Base-by-base conservation (phyloP, 2,329 filamentous ascomycete species). In the Aspergillus sp. region DNA sequence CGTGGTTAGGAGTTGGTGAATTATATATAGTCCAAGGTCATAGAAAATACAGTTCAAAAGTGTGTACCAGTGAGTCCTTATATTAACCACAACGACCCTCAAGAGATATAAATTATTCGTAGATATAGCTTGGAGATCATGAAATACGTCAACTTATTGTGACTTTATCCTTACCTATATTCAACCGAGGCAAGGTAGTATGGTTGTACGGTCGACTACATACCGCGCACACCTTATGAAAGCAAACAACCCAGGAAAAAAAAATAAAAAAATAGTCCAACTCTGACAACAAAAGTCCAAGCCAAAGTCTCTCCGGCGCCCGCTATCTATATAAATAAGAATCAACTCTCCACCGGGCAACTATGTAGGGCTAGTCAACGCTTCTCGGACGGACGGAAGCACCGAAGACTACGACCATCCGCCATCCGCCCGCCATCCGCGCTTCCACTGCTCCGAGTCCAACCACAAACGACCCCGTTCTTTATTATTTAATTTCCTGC, bases 381-480 rank as follows among this genome's bases (percentile, higher is more conserved):
- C 24, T 24, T 46, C 45, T 64, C 64, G 63, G 63, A 59, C 63
- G 61, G 63, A 60, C 62, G 64, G 62, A 66, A 65, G 62, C 52
- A 39, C 41, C 46, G 9, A 31, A 31, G 6, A 27, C 44, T 19
- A 53, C 33, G 3, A 21, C 21, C 19, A n/a, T 7, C 35, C 39
- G n/a, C 47, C 40, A 2, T 19, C 21, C 40, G 24, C 35, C 40
- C 23, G 44, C 47, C 14, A 35, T 43, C 53, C 19, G 35, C 24
- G 35, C 33, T 47, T 52, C 51, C 56, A 56, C 48, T 48, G 48
- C n/a, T 46, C 58, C 50, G 52, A 50, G 31, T 27, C 46, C 54
- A 52, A 44, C 24, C 54, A 21, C 21, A 27, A 54, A 21, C 33
- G 37, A 46, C 41, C 44, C 37, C 31, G 14, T 48, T 15, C 33